phyloP scores from a whole-genome alignment of 2,329 filamentous ascomycete species.

The Botrytis cinerea region DNA sequence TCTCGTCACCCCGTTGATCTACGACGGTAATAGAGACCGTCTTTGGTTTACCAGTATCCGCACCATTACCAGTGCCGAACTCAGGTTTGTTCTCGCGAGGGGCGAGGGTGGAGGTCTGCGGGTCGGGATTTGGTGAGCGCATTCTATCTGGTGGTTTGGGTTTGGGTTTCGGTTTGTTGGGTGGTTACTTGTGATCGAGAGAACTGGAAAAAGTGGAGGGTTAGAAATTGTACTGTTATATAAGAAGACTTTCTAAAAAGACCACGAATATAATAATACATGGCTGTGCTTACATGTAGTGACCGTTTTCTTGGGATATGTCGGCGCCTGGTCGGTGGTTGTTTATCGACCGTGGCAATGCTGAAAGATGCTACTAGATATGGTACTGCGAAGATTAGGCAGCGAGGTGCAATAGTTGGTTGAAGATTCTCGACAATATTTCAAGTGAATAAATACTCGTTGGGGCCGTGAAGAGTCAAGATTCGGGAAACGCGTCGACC shows the following conservation, averaged over 20 bases:
- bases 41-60: neutral
- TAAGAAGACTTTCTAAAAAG: neutral
- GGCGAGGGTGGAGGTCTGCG: neutral
- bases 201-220: neutral
- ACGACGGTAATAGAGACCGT: slow-evolving; percentile 1
- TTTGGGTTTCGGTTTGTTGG: neutral
- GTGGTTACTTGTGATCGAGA: neutral
- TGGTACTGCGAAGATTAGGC: neutral
- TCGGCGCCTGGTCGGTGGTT: neutral
- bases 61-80: neutral
- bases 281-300: neutral
- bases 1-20: neutral
- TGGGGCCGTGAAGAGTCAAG: neutral
- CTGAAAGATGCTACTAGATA: neutral
- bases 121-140: neutral
- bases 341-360: neutral
- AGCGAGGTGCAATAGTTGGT: neutral
- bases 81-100: neutral
- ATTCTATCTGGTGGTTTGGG: neutral
- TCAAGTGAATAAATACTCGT: neutral
- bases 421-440: neutral
- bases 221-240: neutral
- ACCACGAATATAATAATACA: too few relatives aligned
- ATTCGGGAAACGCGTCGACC: neutral
- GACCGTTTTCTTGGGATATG: neutral